phyloP scores from a whole-genome alignment of 371 early-diverging fungal species.

The Basidiobolus meristosporus region DNA sequence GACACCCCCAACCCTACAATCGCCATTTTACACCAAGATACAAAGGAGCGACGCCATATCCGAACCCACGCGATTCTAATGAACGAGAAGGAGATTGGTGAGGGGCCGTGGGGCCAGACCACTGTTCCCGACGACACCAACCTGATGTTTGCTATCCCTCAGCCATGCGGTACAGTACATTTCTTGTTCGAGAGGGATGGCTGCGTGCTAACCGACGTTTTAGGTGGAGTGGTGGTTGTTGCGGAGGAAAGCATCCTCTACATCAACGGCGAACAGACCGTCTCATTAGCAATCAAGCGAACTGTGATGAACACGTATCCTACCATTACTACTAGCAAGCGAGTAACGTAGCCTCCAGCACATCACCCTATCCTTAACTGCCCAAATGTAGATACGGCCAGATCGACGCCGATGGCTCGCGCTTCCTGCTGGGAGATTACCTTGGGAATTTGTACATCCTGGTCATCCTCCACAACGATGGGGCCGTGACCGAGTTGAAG shows the following conservation, averaged over 20 bases:
- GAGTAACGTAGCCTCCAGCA: not conserved
- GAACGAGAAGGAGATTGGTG: slow-evolving; percentile 17
- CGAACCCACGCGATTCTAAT: slow-evolving; percentile 35
- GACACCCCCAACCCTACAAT: slow-evolving; percentile 28
- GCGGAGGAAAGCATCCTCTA: not conserved
- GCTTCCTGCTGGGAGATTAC: slow-evolving; percentile 58
- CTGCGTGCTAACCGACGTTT: not conserved
- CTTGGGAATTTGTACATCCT: slow-evolving; percentile 44
- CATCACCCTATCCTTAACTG: not conserved
- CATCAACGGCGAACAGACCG: slow-evolving; percentile 8
- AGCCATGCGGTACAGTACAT: slow-evolving; percentile 10
- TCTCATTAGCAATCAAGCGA: not conserved
- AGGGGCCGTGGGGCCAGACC: slow-evolving; percentile 19
- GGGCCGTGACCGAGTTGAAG: slow-evolving; percentile 3
- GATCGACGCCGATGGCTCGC: slow-evolving; percentile 19
- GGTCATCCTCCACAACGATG: slow-evolving; percentile 12
- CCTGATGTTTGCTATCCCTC: slow-evolving; percentile 32
- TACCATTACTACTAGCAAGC: slow-evolving; percentile 1
- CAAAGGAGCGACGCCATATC: slow-evolving; percentile 33
- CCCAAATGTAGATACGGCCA: slow-evolving; percentile 13
- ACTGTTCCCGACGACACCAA: slow-evolving; percentile 26
- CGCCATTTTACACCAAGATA: slow-evolving; percentile 57
- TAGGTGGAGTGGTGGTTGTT: not conserved
- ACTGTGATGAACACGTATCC: slow-evolving; percentile 12
- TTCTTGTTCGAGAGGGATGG: slow-evolving; percentile 2